Base-by-base conservation (phyloP, 148 eudicot genomes). In the Mesembryanthemum crystallinum region DNA sequence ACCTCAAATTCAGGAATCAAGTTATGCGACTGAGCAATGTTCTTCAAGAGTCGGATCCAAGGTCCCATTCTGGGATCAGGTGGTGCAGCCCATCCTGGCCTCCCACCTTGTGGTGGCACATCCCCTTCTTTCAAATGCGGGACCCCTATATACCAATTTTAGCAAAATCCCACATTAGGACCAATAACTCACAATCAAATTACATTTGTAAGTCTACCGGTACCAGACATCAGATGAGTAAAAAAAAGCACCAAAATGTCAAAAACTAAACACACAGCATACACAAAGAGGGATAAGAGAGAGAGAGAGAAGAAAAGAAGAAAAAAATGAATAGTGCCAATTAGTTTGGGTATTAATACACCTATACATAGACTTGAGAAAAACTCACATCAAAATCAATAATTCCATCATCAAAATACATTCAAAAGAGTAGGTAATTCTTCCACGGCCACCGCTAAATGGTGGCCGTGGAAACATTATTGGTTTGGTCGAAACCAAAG, bases 1-100 rank as follows among this genome's bases (percentile, higher is more conserved):
- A 91, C 96, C 92, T 93, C 98, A 86, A 89, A 93, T 77, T 93
- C 98, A 69, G 98, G 98, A 76, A 88, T 49, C 27, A 93, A 76
- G 67, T 86, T 87, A 73, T 55, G 87, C 7, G 96, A 81, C 35
- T 85, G 76, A 10, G 98, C 96, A 32, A 93, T 79, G 76, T 86
- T 86, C 81, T 83, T 88, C 85, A 93, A 81, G 58, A 84, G 90
- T 51, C 86, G 80, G 32, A 93, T 85, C 98, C 96, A 91, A 10
- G 89, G 85, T 21, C 85, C 93, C 76, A 93, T 89, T 67, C 96
- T 79, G 62, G 98, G 98, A 81, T 88, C 85, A 3, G 98, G 96
- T 24, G 88, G 87, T 7, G 96, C 93, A 27, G 91, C 98, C 98
- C 98, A 93, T 15, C 98, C 96, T 27, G 96, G 91, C 76, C 72